A percentile compares a stretch with the other conserved stretches of the same genome.
phyloP scores from a whole-genome alignment of 2,329 filamentous ascomycete species.

The Lomentospora prolificans region DNA sequence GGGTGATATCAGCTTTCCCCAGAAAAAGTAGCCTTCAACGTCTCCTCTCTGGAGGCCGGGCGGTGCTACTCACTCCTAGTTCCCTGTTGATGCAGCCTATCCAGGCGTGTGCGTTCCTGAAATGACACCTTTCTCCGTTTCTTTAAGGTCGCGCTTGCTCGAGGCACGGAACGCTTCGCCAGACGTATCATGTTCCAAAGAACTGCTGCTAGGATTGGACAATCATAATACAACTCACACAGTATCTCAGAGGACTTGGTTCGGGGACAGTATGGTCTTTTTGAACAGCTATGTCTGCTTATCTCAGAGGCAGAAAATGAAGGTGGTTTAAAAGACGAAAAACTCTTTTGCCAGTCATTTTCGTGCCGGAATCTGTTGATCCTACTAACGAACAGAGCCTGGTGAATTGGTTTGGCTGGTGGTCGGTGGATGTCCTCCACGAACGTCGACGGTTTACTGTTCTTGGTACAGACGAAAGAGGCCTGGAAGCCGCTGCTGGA shows the following conservation, averaged over 20 bases:
- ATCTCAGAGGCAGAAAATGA: background rate
- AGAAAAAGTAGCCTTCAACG: constrained; percentile 8
- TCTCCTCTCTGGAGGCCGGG: constrained; percentile 22
- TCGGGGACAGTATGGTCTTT: too few relatives aligned
- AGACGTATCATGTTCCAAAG: constrained; percentile 14
- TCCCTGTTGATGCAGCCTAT: constrained; percentile 29
- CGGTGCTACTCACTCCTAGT: constrained; percentile 30
- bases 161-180: constrained; percentile 20
- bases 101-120: constrained; percentile 23
- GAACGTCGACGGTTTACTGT: constrained; percentile 45
- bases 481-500: constrained; percentile 8
- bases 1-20: constrained; percentile 11
- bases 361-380: constrained; percentile 38
- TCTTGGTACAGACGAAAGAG: constrained; percentile 32
- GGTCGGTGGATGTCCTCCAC: constrained; percentile 40
- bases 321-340: constrained; percentile 18
- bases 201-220: background rate
- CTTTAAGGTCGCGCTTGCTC: constrained; percentile 20
- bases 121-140: constrained; percentile 22
- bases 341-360: constrained; percentile 30
- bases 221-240: too few relatives aligned
- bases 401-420: constrained; percentile 53
- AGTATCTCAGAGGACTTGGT: too few relatives aligned
- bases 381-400: constrained; percentile 52
- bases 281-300: constrained; percentile 10